Conservation (phyloP, 441 rosid species). For the Euphorbia corollata region DNA sequence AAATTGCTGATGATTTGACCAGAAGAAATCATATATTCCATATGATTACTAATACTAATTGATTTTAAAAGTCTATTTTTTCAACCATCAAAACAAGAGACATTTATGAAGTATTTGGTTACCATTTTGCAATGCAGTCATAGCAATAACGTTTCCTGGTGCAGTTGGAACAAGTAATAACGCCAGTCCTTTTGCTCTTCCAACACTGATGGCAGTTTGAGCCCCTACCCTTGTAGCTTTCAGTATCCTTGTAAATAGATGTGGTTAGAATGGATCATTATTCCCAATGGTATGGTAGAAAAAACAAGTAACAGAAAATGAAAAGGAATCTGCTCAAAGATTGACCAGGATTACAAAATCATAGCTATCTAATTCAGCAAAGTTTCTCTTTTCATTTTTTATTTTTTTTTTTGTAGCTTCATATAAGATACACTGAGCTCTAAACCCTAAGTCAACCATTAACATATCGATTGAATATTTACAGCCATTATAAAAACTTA, state of each 20-base stretch:
- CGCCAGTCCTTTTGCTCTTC: slow-evolving; percentile 44
- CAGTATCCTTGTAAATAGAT: slow-evolving; percentile 25
- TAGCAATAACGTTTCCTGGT: slow-evolving; percentile 50
- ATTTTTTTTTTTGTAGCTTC: not conserved
- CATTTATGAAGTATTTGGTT: slow-evolving; percentile 16
- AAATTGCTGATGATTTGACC: not conserved
- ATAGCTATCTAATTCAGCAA: slow-evolving; percentile 7
- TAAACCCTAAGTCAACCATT: not conserved
- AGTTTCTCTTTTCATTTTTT: not conserved
- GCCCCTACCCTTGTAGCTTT: slow-evolving; percentile 21
- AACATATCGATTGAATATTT: slow-evolving; percentile 1
- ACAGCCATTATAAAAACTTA: slow-evolving; percentile 7
- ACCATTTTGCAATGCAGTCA: slow-evolving; percentile 53
- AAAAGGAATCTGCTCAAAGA: not conserved
- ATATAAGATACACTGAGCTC: not conserved
- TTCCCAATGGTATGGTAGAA: not conserved
- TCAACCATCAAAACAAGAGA: not conserved
- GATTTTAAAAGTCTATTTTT: not conserved
- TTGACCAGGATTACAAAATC: not conserved
- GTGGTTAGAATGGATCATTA: slow-evolving; percentile 4
- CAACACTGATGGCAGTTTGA: slow-evolving; percentile 70
- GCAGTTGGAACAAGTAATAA: slow-evolving; percentile 50
- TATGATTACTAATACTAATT: not conserved
- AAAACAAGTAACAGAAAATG: not conserved
- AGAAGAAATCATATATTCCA: not conserved